A percentile compares a stretch with the other conserved stretches of the same genome.
phyloP scores from a whole-genome alignment of 2,329 filamentous ascomycete genomes.

The Alternaria solani region DNA sequence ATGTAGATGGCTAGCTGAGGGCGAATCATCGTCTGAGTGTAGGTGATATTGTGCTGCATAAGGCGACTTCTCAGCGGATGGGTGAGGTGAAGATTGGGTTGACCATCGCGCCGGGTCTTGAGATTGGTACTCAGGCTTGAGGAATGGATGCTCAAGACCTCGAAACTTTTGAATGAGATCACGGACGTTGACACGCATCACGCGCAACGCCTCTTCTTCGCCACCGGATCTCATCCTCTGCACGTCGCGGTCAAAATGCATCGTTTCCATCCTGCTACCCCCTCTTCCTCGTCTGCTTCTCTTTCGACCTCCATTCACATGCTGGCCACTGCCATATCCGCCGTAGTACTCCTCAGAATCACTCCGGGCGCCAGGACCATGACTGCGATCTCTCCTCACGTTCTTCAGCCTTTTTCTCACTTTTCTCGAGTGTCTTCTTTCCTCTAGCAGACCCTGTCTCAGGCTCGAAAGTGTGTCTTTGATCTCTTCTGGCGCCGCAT shows the following conservation, averaged over 20 bases:
- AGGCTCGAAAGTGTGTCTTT: conserved; percentile 52
- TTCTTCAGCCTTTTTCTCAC: conserved; percentile 30
- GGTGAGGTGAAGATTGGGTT: conserved; percentile 8
- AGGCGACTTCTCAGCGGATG: conserved; percentile 13
- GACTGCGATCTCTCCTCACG: conserved; percentile 16
- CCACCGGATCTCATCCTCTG: conserved; percentile 30
- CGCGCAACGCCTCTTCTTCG: conserved; percentile 48
- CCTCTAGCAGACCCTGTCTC: conserved; percentile 53
- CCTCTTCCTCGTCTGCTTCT: conserved; percentile 5
- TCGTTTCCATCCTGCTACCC: conserved; percentile 12
- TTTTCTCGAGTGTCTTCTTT: conserved; percentile 47
- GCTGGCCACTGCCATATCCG: conserved; percentile 16
- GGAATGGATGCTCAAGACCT: conserved; percentile 50
- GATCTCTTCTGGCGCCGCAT: conserved; percentile 50
- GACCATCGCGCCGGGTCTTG: conserved; percentile 24
- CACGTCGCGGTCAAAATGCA: conserved; percentile 33
- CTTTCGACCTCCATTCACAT: background rate
- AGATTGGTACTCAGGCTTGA: conserved; percentile 43
- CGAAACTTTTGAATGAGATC: conserved; percentile 50
- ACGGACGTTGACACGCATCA: conserved; percentile 47
- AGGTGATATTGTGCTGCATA: conserved; percentile 2
- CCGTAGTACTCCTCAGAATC: conserved; percentile 17
- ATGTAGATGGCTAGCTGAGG: conserved; percentile 12
- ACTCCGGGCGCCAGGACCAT: conserved; percentile 17
- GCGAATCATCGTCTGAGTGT: conserved; percentile 27